A percentile compares a stretch with the other conserved stretches of the same genome.
Evolutionary conservation across 163 green algal genomes (phyloP).

Genomic region (Chlorella variabilis): DNA sequence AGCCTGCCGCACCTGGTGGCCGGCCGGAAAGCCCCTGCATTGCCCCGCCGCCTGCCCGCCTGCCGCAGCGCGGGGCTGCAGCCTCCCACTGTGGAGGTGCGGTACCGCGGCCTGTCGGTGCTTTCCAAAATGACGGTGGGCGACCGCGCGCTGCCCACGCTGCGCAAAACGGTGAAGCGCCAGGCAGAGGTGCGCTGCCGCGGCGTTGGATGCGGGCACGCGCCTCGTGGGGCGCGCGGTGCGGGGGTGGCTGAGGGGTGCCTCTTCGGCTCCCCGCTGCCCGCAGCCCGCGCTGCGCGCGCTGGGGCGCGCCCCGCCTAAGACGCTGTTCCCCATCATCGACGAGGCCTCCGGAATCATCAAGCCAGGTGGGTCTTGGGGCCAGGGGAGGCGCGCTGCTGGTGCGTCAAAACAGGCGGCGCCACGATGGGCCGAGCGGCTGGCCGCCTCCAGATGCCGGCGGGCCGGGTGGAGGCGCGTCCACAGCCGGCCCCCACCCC

Average conservation of each 20-base stretch:
- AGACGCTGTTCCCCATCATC: conserved; percentile 33
- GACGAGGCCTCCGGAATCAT: conserved; percentile 43
- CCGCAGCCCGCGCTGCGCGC: conserved; percentile 24
- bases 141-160: conserved; percentile 34
- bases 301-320: conserved; percentile 15
- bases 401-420: too few relatives aligned
- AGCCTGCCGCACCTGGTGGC: too few relatives aligned
- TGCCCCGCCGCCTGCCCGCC: background rate
- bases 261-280: too few relatives aligned
- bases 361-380: conserved; percentile 56
- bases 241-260: too few relatives aligned
- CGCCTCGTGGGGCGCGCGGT: too few relatives aligned
- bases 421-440: background rate
- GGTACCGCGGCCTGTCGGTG: conserved; percentile 43
- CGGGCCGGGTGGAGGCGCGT: too few relatives aligned
- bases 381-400: background rate
- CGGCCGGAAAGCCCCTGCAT: background rate
- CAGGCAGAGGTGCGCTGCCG: conserved; percentile 31
- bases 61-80: conserved; percentile 30
- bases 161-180: conserved; percentile 25
- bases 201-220: too few relatives aligned
- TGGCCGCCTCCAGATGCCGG: too few relatives aligned
- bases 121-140: conserved; percentile 14
- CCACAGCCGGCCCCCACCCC: background rate
- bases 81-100: conserved; percentile 34